Evolutionary conservation across 192 early-diverging fungal species (phyloP).

Genomic region (Lobulomyces angularis): DNA sequence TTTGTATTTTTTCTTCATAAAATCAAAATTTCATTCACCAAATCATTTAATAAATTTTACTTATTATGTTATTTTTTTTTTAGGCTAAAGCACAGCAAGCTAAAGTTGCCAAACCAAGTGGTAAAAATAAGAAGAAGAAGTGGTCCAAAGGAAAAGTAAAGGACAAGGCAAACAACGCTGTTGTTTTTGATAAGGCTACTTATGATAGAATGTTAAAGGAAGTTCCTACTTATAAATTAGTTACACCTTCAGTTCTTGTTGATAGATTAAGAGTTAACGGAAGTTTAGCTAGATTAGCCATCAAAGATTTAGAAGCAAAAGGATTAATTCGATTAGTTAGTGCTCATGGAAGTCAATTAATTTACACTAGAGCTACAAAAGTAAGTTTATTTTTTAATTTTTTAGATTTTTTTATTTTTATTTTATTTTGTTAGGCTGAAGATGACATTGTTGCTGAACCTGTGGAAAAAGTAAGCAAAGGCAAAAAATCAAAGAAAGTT

Average conservation of each 20-base stretch:
- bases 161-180: conserved; percentile 99
- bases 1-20: too few relatives aligned
- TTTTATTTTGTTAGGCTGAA: conserved; percentile 3
- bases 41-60: too few relatives aligned
- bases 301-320: conserved; percentile 82
- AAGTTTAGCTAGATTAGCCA: conserved; percentile 87
- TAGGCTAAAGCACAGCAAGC: too few relatives aligned
- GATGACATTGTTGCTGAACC: conserved; percentile 6
- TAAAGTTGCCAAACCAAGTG: too few relatives aligned
- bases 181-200: conserved; percentile 91
- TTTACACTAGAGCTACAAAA: conserved; percentile 48
- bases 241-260: conserved; percentile 94
- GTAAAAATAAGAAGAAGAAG: too few relatives aligned
- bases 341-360: conserved; percentile 74
- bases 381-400: conserved; percentile 5
- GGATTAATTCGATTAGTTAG: conserved; percentile 88
- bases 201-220: conserved; percentile 99
- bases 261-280: conserved; percentile 98
- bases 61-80: too few relatives aligned
- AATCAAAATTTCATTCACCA: too few relatives aligned
- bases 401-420: not conserved
- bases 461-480: conserved; percentile 5
- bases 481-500: conserved; percentile 7
- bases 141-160: conserved; percentile 99
- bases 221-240: conserved; percentile 98